A percentile compares a stretch with the other conserved stretches of the same genome.
Evolutionary conservation across 2,329 filamentous ascomycete genomes (phyloP).

Genomic region (Fusarium keratoplasticum): DNA sequence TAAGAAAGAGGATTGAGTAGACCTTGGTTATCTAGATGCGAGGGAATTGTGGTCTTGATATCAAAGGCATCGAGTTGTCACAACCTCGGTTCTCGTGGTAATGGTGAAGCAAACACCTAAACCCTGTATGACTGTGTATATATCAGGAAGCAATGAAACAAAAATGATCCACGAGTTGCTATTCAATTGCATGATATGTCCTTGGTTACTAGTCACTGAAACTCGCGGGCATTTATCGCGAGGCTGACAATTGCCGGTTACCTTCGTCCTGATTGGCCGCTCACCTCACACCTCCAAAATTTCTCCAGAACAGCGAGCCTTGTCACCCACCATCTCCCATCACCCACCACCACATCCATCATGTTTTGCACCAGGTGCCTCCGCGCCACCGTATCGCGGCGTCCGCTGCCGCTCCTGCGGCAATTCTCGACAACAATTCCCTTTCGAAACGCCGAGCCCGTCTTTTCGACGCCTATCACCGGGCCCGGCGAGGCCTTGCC

Average conservation of each 20-base stretch:
- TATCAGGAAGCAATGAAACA: conserved; percentile 46
- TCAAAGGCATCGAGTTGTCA: conserved; percentile 31
- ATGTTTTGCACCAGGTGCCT: conserved; percentile 64
- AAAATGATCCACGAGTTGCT: conserved; percentile 27
- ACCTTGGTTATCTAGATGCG: conserved; percentile 33
- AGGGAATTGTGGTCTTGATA: conserved; percentile 37
- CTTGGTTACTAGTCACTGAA: background rate
- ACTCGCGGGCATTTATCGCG: conserved; percentile 22
- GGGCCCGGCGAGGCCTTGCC: conserved; percentile 48
- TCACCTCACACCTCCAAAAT: conserved; percentile 44
- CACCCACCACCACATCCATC: conserved; percentile 39
- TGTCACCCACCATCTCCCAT: conserved; percentile 41
- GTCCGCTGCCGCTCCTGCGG: conserved; percentile 47
- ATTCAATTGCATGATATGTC: background rate
- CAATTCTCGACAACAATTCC: conserved; percentile 56
- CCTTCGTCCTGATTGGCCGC: conserved; percentile 42
- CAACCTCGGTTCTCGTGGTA: conserved; percentile 29
- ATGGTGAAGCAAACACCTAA: conserved; percentile 36
- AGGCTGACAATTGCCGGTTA: conserved; percentile 45
- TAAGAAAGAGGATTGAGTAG: conserved; percentile 12
- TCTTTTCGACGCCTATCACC: conserved; percentile 51
- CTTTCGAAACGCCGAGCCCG: conserved; percentile 52
- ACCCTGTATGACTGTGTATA: conserved; percentile 51
- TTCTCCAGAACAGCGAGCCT: conserved; percentile 44
- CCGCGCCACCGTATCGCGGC: conserved; percentile 53